Evolutionary conservation across 208 protist species (phyloP), one percentile per base, ranked within the genome.

Genomic region (Trypanosoma lewisi): DNA sequence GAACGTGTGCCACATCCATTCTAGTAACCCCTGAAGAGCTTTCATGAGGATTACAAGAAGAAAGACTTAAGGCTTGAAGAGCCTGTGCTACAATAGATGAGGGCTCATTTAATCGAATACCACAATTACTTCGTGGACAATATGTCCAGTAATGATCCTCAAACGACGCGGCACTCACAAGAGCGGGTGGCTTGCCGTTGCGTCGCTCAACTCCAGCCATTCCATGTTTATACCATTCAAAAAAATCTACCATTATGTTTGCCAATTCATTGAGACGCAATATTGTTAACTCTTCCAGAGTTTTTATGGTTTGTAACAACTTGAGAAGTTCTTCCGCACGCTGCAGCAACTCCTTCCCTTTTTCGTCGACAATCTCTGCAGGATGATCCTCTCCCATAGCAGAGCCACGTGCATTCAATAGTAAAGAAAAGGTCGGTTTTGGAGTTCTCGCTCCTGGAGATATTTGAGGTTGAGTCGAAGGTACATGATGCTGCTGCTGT

Each of bases 61-160:
- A 49, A 21, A 62, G 44, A 25, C 23, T 36, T 19, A 36, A 54
- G 2, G 47, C 47, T 28, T 70, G 53, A 50, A 90, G 51, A 19
- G 78, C 78, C 52, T 56, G 48, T 6, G 73, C 63, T 0, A 91
- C 59, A 28, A 87, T 25, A 45, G 73, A 83, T 12, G 78, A 66
- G 6, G 84, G 84, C 57, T 91, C 84, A 33, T 69, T 67, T 33
- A 80, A 52, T 28, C 80, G 78, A 42, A 91, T 21, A 49, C 1
- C 25, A 49, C 34, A 53, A 17, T 44, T 52, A 16, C 55, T 28
- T 30, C 34, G 7, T 25, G 41, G 11, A 53, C 47, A 53, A 34
- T 58, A 53, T 7, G 57, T 47, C 66, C 66, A 74, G 19, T 54
- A 41, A n/a, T 27, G 39, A 28, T 59, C 60, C 30, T 67, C 47